Percentiles rank a stretch among this genome's conserved stretches.
Evolutionary conservation across 148 eudicot genomes (phyloP).

Genomic region (Linanthus parryae): DNA sequence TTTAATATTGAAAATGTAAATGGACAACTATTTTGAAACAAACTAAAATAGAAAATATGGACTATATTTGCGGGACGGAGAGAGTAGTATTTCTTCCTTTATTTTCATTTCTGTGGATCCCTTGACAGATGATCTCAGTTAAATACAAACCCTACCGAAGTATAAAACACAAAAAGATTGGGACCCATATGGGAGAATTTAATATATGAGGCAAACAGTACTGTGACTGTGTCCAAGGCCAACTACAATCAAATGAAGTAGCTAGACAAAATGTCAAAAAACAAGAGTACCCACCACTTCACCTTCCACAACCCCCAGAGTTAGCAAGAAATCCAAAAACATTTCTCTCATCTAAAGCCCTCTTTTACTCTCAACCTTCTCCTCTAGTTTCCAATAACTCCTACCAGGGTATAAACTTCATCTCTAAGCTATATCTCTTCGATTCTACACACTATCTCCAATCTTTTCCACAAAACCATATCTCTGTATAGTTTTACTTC

Average conservation of each 20-base stretch:
- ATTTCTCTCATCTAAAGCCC: background rate
- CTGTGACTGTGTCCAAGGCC: conserved; percentile 8
- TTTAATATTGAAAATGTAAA: no score
- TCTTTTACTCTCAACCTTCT: conserved; percentile 1
- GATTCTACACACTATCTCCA: background rate
- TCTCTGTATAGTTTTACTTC: background rate
- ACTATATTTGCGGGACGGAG: no score
- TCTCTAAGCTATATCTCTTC: conserved; percentile 3
- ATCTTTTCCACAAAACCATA: background rate
- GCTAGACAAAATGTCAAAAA: conserved; percentile 28
- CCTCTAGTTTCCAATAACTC: conserved; percentile 11
- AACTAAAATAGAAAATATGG: no score
- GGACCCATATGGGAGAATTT: no score
- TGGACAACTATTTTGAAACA: no score
- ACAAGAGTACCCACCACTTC: conserved; percentile 28
- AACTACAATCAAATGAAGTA: conserved; percentile 23
- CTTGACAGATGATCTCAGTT: no score
- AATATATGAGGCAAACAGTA: no score
- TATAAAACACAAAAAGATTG: no score
- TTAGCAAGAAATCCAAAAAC: background rate
- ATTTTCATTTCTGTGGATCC: no score
- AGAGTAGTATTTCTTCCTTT: no score
- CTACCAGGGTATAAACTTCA: conserved; percentile 7
- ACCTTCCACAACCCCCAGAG: conserved; percentile 14
- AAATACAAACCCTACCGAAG: no score